Conservation (phyloP, 495 filamentous ascomycete genomes). For the Diplogelasinospora grovesii region DNA sequence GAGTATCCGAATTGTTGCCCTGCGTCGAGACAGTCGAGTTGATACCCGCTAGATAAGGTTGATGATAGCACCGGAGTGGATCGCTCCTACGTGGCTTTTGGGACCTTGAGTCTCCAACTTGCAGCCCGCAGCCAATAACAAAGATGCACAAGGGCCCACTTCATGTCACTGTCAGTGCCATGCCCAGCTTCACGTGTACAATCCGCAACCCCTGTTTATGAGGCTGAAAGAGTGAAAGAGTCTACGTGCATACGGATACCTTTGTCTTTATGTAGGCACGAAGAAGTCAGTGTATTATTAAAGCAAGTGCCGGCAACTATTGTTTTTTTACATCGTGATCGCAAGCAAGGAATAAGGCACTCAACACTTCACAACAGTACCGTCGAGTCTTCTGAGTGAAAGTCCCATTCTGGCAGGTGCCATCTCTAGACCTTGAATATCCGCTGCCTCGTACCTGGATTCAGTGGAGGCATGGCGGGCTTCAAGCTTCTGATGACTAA, state of each 20-base stretch:
- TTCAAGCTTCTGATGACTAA: constrained; percentile 20
- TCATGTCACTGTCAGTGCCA: too few relatives aligned
- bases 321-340: too few relatives aligned
- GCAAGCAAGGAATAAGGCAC: not conserved
- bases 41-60: not conserved
- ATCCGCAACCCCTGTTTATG: too few relatives aligned
- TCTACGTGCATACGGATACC: too few relatives aligned
- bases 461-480: too few relatives aligned
- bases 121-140: too few relatives aligned
- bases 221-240: constrained; percentile 10
- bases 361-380: not conserved
- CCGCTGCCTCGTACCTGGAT: too few relatives aligned
- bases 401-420: not conserved
- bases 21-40: not conserved
- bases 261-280: too few relatives aligned
- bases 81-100: constrained; percentile 9
- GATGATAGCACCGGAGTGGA: not conserved
- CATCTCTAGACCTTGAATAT: constrained; percentile 9
- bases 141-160: not conserved
- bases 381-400: not conserved
- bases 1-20: too few relatives aligned
- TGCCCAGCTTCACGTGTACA: too few relatives aligned
- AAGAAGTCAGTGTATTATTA: too few relatives aligned
- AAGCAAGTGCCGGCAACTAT: too few relatives aligned
- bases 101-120: not conserved